Conservation (phyloP, 2,329 filamentous ascomycete species). For the Botrytis elliptica region DNA sequence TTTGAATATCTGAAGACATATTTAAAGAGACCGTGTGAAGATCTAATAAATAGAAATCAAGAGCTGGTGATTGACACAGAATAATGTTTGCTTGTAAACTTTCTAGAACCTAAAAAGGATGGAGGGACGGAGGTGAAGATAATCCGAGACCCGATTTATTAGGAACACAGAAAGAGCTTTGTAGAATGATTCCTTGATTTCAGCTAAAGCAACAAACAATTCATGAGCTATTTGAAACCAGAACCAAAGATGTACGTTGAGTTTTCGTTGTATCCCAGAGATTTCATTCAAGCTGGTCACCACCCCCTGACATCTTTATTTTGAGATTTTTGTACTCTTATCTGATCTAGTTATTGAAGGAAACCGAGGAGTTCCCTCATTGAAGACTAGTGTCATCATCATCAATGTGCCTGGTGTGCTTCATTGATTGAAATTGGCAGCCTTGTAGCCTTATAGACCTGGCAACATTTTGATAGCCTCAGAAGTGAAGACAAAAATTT, state of each 20-base stretch:
- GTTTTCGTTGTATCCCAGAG: not conserved
- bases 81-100: slow-evolving; percentile 24
- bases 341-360: slow-evolving; percentile 10
- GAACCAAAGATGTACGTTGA: slow-evolving; percentile 15
- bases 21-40: slow-evolving; percentile 28
- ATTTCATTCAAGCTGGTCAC: not conserved
- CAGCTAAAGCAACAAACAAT: slow-evolving; percentile 15
- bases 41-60: slow-evolving; percentile 12
- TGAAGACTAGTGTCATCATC: slow-evolving; percentile 17
- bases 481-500: slow-evolving; percentile 1
- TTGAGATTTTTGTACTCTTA: not conserved
- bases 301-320: not conserved
- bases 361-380: slow-evolving; percentile 9
- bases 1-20: slow-evolving; percentile 62
- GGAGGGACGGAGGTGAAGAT: slow-evolving; percentile 13
- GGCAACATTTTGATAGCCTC: slow-evolving; percentile 7
- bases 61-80: slow-evolving; percentile 13
- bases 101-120: slow-evolving; percentile 20
- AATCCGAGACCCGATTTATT: slow-evolving; percentile 13
- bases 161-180: slow-evolving; percentile 11
- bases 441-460: slow-evolving; percentile 15
- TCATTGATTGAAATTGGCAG: slow-evolving; percentile 3
- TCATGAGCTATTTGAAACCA: slow-evolving; percentile 14
- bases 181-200: slow-evolving; percentile 10
- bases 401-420: not conserved